phyloP scores from a whole-genome alignment of 2,329 filamentous ascomycete species.

The Dothiorella sarmentorum region DNA sequence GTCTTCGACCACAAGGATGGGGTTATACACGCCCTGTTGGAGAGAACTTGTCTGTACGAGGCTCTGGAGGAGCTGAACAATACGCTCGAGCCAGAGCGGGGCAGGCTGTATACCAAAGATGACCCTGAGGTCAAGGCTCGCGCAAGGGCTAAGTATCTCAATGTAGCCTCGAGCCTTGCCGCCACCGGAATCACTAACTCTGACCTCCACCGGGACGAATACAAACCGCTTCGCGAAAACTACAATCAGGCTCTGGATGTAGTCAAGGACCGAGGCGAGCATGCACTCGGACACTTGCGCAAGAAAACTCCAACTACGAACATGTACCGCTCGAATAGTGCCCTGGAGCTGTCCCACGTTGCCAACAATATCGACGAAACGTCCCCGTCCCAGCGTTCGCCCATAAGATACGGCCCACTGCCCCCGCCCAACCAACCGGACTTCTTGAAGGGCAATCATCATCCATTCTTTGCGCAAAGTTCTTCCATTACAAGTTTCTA shows the following conservation, averaged over 20 bases:
- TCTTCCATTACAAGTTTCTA: slow-evolving; percentile 42
- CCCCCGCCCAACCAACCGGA: slow-evolving; percentile 22
- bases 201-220: slow-evolving; percentile 6
- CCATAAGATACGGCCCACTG: background rate
- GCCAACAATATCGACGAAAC: background rate
- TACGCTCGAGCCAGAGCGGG: slow-evolving; percentile 19
- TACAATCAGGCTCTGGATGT: slow-evolving; percentile 6
- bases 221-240: slow-evolving; percentile 3
- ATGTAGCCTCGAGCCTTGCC: slow-evolving; percentile 27
- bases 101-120: slow-evolving; percentile 20
- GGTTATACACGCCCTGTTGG: slow-evolving; percentile 45
- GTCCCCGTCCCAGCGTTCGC: background rate
- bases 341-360: background rate
- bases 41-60: slow-evolving; percentile 42
- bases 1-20: slow-evolving; percentile 29
- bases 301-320: background rate
- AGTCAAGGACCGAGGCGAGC: background rate
- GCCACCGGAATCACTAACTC: background rate
- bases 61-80: slow-evolving; percentile 37
- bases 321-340: background rate
- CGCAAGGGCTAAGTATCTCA: slow-evolving; percentile 38
- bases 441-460: slow-evolving; percentile 21
- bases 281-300: background rate
- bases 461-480: slow-evolving; percentile 48
- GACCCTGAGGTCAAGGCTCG: slow-evolving; percentile 38